These are phyloP conservation scores for Pyrenochaeta sp. DNA, from an alignment of 2,329 filamentous ascomycete genomes.

Conservation along the genomic window DNA sequence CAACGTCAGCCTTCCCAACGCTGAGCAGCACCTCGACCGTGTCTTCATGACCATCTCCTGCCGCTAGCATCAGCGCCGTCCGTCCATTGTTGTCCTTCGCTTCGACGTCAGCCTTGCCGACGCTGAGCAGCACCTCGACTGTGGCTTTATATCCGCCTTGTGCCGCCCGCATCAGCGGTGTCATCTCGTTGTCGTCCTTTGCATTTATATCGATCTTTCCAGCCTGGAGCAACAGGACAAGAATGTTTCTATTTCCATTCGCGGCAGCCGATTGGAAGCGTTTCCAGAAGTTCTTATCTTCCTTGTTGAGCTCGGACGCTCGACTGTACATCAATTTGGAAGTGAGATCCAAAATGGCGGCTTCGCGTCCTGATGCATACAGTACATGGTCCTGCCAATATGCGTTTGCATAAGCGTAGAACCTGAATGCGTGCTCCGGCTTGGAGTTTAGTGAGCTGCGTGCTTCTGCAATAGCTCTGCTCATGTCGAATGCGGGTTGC, in stretches of 20 bases:
- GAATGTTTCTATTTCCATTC: conserved; percentile 7
- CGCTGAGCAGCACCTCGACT: too few relatives aligned
- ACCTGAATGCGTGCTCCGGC: conserved; percentile 5
- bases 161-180: too few relatives aligned
- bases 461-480: conserved; percentile 13
- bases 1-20: conserved; percentile 7
- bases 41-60: background rate
- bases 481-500: conserved; percentile 18
- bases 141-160: background rate
- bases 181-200: too few relatives aligned
- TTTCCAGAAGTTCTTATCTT: background rate
- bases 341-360: conserved; percentile 9
- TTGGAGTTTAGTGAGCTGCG: background rate
- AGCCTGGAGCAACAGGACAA: too few relatives aligned
- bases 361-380: conserved; percentile 12
- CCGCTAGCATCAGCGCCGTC: conserved; percentile 6
- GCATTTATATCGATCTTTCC: too few relatives aligned
- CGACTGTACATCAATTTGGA: conserved; percentile 2
- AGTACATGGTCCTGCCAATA: conserved; percentile 18
- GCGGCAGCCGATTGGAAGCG: background rate
- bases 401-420: conserved; percentile 19
- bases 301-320: too few relatives aligned
- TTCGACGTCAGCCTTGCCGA: conserved; percentile 1
- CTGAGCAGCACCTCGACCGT: conserved; percentile 8
- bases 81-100: background rate